A percentile compares a stretch with the other conserved stretches of the same genome.
phyloP scores from a whole-genome alignment of 768 basidiomycete species.

The Leucocoprinus leucothites region DNA sequence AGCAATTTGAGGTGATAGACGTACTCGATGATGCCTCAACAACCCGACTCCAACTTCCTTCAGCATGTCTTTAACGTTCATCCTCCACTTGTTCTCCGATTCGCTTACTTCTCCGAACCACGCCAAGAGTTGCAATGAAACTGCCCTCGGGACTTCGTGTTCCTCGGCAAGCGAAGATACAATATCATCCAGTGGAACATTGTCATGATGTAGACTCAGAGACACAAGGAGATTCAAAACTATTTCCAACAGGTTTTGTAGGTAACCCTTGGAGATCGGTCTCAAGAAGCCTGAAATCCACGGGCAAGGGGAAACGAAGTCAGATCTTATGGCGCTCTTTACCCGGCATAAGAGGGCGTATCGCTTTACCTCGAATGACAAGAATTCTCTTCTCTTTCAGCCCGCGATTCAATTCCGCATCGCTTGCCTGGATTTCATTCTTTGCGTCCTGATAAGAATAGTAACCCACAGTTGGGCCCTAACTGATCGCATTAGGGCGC shows the following conservation, averaged over 20 bases:
- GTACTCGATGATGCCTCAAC: constrained; percentile 58
- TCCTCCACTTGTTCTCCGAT: constrained; percentile 53
- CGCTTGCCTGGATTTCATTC: constrained; percentile 76
- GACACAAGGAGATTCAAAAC: constrained; percentile 75
- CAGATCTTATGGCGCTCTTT: not conserved
- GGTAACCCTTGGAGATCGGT: constrained; percentile 64
- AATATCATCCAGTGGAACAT: constrained; percentile 59
- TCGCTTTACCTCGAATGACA: constrained; percentile 57
- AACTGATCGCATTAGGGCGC: not conserved
- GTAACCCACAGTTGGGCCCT: not conserved
- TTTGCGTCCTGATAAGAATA: constrained; percentile 62
- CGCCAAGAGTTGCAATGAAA: constrained; percentile 66
- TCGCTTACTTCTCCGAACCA: constrained; percentile 74
- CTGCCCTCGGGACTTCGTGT: constrained; percentile 61
- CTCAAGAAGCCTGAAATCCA: constrained; percentile 58
- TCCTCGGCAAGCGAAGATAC: constrained; percentile 61
- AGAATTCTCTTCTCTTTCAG: constrained; percentile 71
- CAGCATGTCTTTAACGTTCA: constrained; percentile 60
- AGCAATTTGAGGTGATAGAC: not conserved
- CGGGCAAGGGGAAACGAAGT: not conserved
- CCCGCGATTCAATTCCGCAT: constrained; percentile 64
- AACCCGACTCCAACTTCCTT: constrained; percentile 77
- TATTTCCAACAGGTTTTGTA: constrained; percentile 69
- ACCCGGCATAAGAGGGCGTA: not conserved
- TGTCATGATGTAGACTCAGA: constrained; percentile 46